Evolutionary conservation across 345 rosid genomes (phyloP).

Genomic region (Citrus medica): DNA sequence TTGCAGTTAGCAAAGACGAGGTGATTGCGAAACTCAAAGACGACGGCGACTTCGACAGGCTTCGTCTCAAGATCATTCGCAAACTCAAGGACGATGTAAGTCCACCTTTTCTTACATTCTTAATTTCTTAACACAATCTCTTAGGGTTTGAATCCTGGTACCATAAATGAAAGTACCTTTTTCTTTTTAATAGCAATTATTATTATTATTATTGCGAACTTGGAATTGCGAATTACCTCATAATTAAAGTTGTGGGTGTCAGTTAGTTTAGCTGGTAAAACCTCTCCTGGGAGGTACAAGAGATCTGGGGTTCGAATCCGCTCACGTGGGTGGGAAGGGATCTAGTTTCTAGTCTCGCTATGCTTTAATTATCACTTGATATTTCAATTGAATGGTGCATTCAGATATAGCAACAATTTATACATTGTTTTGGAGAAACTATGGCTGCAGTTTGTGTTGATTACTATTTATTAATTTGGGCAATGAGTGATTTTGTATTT

Average conservation of each 20-base stretch:
- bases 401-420: neutral
- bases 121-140: neutral
- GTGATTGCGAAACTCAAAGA: constrained; percentile 78
- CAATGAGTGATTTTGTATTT: neutral
- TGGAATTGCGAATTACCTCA: neutral
- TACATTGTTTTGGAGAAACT: neutral
- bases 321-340: neutral
- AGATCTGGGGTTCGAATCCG: neutral
- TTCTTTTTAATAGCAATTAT: neutral
- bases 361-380: neutral
- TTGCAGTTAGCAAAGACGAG: constrained; percentile 54
- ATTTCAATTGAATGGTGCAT: neutral
- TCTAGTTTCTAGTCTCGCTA: neutral
- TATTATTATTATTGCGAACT: neutral
- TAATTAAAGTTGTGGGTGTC: neutral
- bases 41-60: constrained; percentile 81
- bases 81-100: constrained; percentile 74
- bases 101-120: neutral
- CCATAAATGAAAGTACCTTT: neutral
- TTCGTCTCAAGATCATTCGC: constrained; percentile 83
- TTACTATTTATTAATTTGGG: neutral
- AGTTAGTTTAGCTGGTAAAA: neutral
- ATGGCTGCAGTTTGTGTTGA: neutral
- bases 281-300: neutral
- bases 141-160: constrained; percentile 9